phyloP scores from a whole-genome alignment of 176 grass and related monocot species.

The Carex scoparia region DNA sequence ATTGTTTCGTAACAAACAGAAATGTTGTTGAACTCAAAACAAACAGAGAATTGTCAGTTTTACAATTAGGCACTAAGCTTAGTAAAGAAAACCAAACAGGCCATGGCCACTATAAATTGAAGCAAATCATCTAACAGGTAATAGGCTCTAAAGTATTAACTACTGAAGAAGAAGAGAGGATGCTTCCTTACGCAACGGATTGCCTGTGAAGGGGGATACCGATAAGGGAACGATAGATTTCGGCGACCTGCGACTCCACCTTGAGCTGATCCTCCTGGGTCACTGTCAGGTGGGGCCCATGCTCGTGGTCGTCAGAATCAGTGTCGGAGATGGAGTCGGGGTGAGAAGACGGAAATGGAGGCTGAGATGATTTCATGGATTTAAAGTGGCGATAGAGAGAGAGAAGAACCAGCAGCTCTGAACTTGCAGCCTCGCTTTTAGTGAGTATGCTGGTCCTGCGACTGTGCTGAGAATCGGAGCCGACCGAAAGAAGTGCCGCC shows the following conservation, averaged over 20 bases:
- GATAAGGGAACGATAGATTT: conserved; percentile 62
- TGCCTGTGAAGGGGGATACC: conserved; percentile 37
- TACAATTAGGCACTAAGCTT: not conserved
- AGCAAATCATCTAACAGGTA: conserved; percentile 14
- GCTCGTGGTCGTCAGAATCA: not conserved
- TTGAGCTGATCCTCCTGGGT: conserved; percentile 73
- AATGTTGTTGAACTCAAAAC: not conserved
- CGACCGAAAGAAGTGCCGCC: not conserved
- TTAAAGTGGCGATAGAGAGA: not conserved
- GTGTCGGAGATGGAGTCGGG: not conserved
- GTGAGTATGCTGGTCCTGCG: no score
- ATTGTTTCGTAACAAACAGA: not conserved
- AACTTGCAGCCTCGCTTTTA: not conserved
- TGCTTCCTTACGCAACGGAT: conserved; percentile 48
- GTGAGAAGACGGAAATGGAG: conserved; percentile 9
- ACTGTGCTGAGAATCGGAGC: not conserved
- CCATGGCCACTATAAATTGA: not conserved
- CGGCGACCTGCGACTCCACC: conserved; percentile 55
- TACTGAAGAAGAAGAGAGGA: not conserved
- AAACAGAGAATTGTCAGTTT: not conserved
- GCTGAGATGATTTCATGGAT: conserved; percentile 35
- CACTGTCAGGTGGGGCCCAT: conserved; percentile 44
- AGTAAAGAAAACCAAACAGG: not conserved
- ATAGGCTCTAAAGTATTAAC: not conserved
- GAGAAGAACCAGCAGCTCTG: not conserved